phyloP scores from a whole-genome alignment of 2,329 filamentous ascomycete species.

The Cladosporium sp. region DNA sequence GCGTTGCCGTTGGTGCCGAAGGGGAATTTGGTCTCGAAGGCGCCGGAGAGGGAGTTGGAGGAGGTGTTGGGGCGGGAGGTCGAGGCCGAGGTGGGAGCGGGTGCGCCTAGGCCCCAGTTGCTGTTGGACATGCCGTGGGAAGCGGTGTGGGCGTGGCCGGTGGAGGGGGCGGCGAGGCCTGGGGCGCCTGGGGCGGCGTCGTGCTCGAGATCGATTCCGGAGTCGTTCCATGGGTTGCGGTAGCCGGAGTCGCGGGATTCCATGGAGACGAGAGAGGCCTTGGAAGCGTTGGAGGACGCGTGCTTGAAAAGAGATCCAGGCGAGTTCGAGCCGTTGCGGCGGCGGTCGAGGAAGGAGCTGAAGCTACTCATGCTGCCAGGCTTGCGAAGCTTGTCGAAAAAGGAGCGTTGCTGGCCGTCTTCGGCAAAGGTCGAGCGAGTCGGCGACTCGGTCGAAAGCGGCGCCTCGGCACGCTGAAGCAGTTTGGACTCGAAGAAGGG shows the following conservation, averaged over 20 bases:
- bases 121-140: conserved; percentile 35
- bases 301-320: conserved; percentile 74
- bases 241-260: conserved; percentile 94
- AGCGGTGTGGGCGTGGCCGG: conserved; percentile 10
- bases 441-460: conserved; percentile 76
- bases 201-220: conserved; percentile 91
- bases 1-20: conserved; percentile 47
- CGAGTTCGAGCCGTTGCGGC: conserved; percentile 87
- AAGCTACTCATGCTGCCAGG: conserved; percentile 92
- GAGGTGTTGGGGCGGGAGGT: conserved; percentile 61
- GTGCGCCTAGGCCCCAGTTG: conserved; percentile 35
- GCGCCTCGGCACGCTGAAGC: conserved; percentile 81
- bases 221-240: conserved; percentile 97
- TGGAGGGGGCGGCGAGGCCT: conserved; percentile 3
- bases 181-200: conserved; percentile 41
- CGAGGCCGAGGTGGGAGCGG: conserved; percentile 26
- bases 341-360: conserved; percentile 89
- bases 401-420: conserved; percentile 69
- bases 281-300: conserved; percentile 82
- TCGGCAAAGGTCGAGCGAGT: conserved; percentile 85
- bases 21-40: conserved; percentile 62
- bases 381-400: conserved; percentile 91
- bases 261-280: conserved; percentile 91
- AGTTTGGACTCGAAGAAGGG: conserved; percentile 97
- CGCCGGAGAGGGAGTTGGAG: conserved; percentile 57